Evolutionary conservation across 441 rosid species (phyloP).

Genomic region (Metrosideros polymorpha): DNA sequence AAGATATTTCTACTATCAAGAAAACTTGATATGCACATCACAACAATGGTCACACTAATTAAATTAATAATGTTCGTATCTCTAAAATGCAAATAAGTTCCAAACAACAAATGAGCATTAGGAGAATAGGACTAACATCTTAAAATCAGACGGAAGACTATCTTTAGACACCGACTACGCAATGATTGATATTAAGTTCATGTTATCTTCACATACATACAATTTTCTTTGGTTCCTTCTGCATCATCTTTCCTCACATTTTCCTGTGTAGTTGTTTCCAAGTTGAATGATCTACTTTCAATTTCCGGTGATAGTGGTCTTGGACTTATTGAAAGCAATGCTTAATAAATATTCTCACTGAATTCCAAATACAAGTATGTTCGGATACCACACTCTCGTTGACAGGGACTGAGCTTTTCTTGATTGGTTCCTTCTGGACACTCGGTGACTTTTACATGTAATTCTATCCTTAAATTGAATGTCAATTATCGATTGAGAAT

Average conservation of each 20-base stretch:
- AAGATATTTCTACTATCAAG: not conserved
- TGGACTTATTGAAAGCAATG: not conserved
- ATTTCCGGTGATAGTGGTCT: not conserved
- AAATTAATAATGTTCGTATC: not conserved
- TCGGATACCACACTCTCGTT: not conserved
- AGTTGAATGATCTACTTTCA: not conserved
- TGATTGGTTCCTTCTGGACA: not conserved
- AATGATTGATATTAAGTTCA: not conserved
- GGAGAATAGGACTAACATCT: not conserved
- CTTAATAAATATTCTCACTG: not conserved
- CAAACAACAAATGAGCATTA: not conserved
- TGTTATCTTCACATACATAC: not conserved
- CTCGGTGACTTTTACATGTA: not conserved
- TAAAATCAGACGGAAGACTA: not conserved
- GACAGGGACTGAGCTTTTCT: not conserved
- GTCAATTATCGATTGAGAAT: not conserved
- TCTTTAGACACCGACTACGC: not conserved
- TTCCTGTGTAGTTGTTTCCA: not conserved
- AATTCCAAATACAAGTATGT: not conserved
- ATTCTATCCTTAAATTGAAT: not conserved
- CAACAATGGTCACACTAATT: not conserved
- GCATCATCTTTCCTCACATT: not conserved
- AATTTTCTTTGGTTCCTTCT: not conserved
- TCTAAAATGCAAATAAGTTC: not conserved
- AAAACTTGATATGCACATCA: not conserved